phyloP scores from a whole-genome alignment of 208 protist species.

The Trypanosoma theileri region DNA sequence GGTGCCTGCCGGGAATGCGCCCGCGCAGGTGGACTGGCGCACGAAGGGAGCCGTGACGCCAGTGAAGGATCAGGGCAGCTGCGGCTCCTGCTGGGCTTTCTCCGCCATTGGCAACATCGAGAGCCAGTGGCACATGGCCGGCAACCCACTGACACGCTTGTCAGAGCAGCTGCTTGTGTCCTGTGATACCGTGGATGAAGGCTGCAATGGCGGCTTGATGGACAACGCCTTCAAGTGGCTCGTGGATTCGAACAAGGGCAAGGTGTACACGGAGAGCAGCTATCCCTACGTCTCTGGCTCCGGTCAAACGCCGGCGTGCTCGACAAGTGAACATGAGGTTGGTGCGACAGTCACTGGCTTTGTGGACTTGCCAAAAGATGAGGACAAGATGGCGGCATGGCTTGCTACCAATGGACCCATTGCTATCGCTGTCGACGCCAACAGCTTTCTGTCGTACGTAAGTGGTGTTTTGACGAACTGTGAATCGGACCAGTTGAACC shows the following conservation, averaged over 20 bases:
- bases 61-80: conserved; percentile 94
- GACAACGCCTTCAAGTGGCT: conserved; percentile 78
- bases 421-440: conserved; percentile 91
- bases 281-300: conserved; percentile 83
- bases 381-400: conserved; percentile 73
- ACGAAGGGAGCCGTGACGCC: conserved; percentile 79
- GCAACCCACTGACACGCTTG: conserved; percentile 57
- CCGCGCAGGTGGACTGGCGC: conserved; percentile 79
- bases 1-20: conserved; percentile 4
- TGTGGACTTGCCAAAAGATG: conserved; percentile 67
- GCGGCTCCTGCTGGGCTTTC: conserved; percentile 97
- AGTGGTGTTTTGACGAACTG: conserved; percentile 81
- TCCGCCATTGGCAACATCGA: conserved; percentile 74
- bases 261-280: conserved; percentile 63
- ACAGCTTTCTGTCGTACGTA: conserved; percentile 72
- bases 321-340: conserved; percentile 36
- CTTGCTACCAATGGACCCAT: conserved; percentile 81
- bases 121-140: conserved; percentile 57
- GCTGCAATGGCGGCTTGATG: conserved; percentile 91
- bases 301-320: conserved; percentile 35
- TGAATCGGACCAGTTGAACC: conserved; percentile 64
- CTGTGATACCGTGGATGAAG: conserved; percentile 80
- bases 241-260: conserved; percentile 50
- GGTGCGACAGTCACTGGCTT: conserved; percentile 74
- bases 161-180: conserved; percentile 95